phyloP scores from a whole-genome alignment of 2,329 filamentous ascomycete species.

The Monosporascus cannonballus region DNA sequence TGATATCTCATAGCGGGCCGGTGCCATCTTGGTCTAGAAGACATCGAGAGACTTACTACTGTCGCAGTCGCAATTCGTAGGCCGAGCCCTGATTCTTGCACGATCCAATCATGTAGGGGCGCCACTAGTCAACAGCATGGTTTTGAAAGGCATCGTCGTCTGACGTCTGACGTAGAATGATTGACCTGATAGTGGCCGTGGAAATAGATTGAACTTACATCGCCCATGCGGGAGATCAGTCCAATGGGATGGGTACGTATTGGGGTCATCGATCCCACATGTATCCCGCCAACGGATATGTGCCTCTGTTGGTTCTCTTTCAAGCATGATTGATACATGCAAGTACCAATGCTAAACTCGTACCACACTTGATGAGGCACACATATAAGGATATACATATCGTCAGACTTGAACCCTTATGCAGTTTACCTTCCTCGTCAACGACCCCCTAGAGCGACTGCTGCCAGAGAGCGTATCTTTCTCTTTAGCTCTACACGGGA shows the following conservation, averaged over 20 bases:
- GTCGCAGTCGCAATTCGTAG: neutral
- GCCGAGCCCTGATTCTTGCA: neutral
- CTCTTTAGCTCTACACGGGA: neutral
- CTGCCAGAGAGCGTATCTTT: neutral
- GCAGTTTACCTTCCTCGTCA: neutral
- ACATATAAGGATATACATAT: neutral
- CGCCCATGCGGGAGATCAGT: too few species aligned
- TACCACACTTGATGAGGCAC: neutral
- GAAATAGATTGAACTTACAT: too few species aligned
- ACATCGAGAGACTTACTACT: neutral
- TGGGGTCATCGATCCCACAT: too few species aligned
- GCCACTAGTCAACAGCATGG: neutral
- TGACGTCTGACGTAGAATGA: neutral
- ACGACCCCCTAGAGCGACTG: neutral
- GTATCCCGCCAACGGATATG: too few species aligned
- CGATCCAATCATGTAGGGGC: neutral
- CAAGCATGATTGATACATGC: too few species aligned
- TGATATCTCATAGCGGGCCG: neutral
- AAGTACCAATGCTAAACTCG: neutral
- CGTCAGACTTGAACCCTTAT: neutral
- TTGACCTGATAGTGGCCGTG: neutral
- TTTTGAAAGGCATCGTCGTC: neutral
- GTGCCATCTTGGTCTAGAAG: neutral
- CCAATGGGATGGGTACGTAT: too few species aligned
- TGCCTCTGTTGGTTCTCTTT: too few species aligned